Conservation (phyloP, 73 alveolate species). For the Stentor coeruleus region DNA sequence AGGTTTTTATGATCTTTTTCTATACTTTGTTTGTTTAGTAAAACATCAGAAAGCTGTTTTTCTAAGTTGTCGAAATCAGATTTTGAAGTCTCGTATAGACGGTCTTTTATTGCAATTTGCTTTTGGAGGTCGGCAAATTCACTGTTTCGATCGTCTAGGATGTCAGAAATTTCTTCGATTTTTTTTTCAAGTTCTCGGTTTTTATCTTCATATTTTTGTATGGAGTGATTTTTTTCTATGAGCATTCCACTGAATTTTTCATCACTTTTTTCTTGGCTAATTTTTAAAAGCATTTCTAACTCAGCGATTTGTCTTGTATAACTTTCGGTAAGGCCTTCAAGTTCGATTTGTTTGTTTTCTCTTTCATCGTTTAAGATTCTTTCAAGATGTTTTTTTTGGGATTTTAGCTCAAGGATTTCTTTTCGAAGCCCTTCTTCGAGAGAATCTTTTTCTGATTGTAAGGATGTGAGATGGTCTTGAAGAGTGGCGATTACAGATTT, state of each 20-base stretch:
- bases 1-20: too few species aligned
- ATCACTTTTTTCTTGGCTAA: neutral
- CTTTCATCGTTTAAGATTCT: neutral
- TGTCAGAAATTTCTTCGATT: neutral
- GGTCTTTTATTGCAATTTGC: too few species aligned
- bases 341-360: neutral
- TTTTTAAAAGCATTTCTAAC: neutral
- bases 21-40: too few species aligned
- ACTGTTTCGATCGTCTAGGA: too few species aligned
- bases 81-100: too few species aligned
- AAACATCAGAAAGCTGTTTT: too few species aligned
- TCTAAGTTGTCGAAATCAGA: too few species aligned
- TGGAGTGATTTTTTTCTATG: neutral
- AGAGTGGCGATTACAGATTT: neutral
- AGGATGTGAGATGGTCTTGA: neutral
- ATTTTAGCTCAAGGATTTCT: neutral
- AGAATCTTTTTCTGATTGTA: too few species aligned
- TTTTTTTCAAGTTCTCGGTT: neutral
- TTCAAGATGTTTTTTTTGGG: neutral
- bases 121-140: too few species aligned
- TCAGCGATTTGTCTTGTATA: neutral
- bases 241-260: neutral
- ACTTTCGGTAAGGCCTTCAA: neutral
- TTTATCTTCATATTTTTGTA: neutral
- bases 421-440: neutral